Percentiles rank a stretch among this genome's conserved stretches.
Conservation (phyloP, 768 basidiomycete genomes). For the Leucosporidium creatinivorum region DNA sequence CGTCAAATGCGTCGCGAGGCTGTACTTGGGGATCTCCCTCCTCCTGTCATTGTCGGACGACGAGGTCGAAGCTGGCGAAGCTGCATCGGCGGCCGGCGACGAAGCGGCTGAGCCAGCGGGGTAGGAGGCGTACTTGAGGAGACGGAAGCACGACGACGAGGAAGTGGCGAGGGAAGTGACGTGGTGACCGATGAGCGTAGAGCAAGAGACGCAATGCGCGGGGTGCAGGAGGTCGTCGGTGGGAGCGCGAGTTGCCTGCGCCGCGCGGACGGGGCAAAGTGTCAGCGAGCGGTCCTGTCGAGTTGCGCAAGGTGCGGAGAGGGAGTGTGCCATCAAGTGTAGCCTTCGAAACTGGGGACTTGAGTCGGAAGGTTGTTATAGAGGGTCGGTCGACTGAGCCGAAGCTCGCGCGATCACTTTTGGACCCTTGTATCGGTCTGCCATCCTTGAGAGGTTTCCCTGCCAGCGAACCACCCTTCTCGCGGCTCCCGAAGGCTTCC, state of each 20-base stretch:
- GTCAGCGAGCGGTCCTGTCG: slow-evolving; percentile 23
- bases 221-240: slow-evolving; percentile 26
- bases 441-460: slow-evolving; percentile 13
- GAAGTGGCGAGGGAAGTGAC: slow-evolving; percentile 74
- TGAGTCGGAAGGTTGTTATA: slow-evolving; percentile 74
- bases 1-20: slow-evolving; percentile 53
- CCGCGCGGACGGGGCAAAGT: not conserved
- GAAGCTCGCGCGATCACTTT: slow-evolving; percentile 50
- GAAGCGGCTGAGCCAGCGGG: slow-evolving; percentile 7
- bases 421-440: slow-evolving; percentile 96
- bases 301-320: slow-evolving; percentile 7
- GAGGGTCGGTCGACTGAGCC: slow-evolving; percentile 41
- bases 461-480: too few relatives aligned
- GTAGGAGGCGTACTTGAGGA: slow-evolving; percentile 31
- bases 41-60: not conserved
- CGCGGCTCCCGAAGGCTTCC: slow-evolving; percentile 46
- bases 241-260: slow-evolving; percentile 7
- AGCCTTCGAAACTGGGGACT: slow-evolving; percentile 75
- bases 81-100: not conserved
- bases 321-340: slow-evolving; percentile 70
- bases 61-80: too few relatives aligned
- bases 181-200: slow-evolving; percentile 50
- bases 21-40: slow-evolving; percentile 34
- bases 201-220: slow-evolving; percentile 15
- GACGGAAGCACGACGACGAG: slow-evolving; percentile 56